A percentile compares a stretch with the other conserved stretches of the same genome.
phyloP scores from a whole-genome alignment of 2,329 filamentous ascomycete species.

The Stachybotrys echinatus region DNA sequence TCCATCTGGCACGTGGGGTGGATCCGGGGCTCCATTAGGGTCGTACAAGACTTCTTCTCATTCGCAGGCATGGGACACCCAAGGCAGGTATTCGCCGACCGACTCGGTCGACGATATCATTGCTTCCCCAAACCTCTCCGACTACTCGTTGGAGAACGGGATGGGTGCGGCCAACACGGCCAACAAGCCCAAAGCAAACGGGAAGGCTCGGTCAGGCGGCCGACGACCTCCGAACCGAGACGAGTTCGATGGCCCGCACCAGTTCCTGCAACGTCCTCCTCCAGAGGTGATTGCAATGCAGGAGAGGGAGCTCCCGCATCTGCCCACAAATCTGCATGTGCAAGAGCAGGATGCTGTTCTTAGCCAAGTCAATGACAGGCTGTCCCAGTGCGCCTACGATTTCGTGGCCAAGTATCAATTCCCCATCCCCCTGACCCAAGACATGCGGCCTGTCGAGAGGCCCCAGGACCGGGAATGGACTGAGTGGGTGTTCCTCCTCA shows the following conservation, averaged over 20 bases:
- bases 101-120: conserved; percentile 56
- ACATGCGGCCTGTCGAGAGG: conserved; percentile 71
- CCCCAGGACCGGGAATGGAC: conserved; percentile 83
- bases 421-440: conserved; percentile 75
- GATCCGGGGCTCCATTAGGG: conserved; percentile 18
- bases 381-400: conserved; percentile 82
- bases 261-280: conserved; percentile 70
- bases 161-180: conserved; percentile 32
- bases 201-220: conserved; percentile 47
- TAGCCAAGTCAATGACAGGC: conserved; percentile 73
- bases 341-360: conserved; percentile 82
- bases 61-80: conserved; percentile 41
- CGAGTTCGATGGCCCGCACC: conserved; percentile 84
- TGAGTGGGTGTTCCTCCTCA: conserved; percentile 85
- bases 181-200: conserved; percentile 37
- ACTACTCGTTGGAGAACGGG: conserved; percentile 52
- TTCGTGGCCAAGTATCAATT: conserved; percentile 91
- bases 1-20: conserved; percentile 32
- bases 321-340: conserved; percentile 76
- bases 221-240: conserved; percentile 75
- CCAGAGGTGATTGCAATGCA: conserved; percentile 68
- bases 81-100: conserved; percentile 48
- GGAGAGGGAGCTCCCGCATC: conserved; percentile 73
- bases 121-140: conserved; percentile 53
- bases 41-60: conserved; percentile 33